phyloP scores from a whole-genome alignment of 2,329 filamentous ascomycete genomes.

The Nectriaceae sp. region DNA sequence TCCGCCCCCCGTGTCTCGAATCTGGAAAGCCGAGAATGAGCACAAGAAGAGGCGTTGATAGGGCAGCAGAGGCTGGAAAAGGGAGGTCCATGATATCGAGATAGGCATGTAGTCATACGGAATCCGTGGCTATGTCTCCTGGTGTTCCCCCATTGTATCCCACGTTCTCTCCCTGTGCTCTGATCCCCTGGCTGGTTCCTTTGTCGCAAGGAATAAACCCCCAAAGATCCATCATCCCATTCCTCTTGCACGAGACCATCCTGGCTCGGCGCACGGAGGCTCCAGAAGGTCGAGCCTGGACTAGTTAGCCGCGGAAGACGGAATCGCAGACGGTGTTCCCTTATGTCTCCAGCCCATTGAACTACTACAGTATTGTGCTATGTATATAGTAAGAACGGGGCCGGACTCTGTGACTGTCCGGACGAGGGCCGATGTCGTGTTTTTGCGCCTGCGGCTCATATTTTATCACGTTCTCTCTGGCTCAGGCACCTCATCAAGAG shows the following conservation, averaged over 20 bases:
- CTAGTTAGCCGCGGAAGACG: not conserved
- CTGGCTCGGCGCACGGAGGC: not conserved
- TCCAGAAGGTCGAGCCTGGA: not conserved
- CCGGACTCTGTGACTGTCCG: too few relatives aligned
- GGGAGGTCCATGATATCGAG: too few relatives aligned
- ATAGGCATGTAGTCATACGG: too few relatives aligned
- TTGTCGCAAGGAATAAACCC: not conserved
- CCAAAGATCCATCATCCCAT: not conserved
- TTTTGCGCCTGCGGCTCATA: not conserved
- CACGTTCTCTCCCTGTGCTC: not conserved
- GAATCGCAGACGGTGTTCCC: not conserved
- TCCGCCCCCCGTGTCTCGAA: slow-evolving; percentile 22
- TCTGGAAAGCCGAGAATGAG: too few relatives aligned
- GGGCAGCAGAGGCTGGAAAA: too few relatives aligned
- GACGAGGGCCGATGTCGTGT: not conserved
- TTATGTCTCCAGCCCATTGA: too few relatives aligned
- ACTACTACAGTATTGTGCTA: too few relatives aligned
- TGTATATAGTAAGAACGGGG: not conserved
- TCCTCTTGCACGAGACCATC: not conserved
- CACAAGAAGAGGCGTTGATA: too few relatives aligned
- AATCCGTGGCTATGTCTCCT: not conserved
- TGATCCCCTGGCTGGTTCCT: not conserved
- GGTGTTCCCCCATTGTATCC: not conserved
- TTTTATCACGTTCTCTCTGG: not conserved
- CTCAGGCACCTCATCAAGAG: not conserved